A percentile compares a stretch with the other conserved stretches of the same genome.
phyloP scores from a whole-genome alignment of 768 basidiomycete genomes.

The Nevesoporus exiguus region DNA sequence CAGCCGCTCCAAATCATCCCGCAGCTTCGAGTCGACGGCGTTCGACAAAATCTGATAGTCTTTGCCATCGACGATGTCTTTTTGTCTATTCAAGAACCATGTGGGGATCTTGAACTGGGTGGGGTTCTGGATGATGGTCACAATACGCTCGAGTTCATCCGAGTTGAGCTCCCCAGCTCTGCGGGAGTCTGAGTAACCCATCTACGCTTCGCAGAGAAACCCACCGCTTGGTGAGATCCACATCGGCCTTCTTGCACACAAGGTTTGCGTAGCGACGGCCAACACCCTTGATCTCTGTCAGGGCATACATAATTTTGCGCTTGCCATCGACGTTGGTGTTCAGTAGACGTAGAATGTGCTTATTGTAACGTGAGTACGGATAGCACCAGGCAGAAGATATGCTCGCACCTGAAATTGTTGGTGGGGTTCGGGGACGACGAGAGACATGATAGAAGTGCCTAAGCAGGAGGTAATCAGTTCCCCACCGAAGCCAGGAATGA shows the following conservation, averaged over 20 bases:
- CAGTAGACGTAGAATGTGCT: constrained; percentile 99
- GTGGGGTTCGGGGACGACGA: constrained; percentile 93
- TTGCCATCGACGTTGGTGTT: constrained; percentile 99
- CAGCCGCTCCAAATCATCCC: constrained; percentile 95
- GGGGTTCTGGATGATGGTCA: constrained; percentile 99
- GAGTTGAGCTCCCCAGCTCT: constrained; percentile 99
- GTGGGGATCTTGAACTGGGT: constrained; percentile 99
- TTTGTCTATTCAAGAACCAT: constrained; percentile 99
- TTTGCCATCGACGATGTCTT: constrained; percentile 97
- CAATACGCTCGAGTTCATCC: constrained; percentile 97
- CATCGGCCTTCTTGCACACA: constrained; percentile 99
- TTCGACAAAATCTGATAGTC: constrained; percentile 95
- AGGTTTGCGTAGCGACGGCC: constrained; percentile 98
- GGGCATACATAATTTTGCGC: constrained; percentile 98
- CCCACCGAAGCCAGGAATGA: constrained; percentile 3
- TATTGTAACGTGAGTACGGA: constrained; percentile 10
- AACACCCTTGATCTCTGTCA: constrained; percentile 99
- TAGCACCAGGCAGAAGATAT: neutral
- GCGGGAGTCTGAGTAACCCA: constrained; percentile 10
- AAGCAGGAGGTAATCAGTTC: constrained; percentile 12
- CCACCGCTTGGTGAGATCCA: constrained; percentile 97
- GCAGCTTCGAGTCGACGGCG: constrained; percentile 94
- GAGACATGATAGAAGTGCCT: constrained; percentile 66
- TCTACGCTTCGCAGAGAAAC: constrained; percentile 24
- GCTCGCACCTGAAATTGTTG: constrained; percentile 85